Evolutionary conservation across 768 basidiomycete species (phyloP).

Genomic region (Hirschioporus abietinus): DNA sequence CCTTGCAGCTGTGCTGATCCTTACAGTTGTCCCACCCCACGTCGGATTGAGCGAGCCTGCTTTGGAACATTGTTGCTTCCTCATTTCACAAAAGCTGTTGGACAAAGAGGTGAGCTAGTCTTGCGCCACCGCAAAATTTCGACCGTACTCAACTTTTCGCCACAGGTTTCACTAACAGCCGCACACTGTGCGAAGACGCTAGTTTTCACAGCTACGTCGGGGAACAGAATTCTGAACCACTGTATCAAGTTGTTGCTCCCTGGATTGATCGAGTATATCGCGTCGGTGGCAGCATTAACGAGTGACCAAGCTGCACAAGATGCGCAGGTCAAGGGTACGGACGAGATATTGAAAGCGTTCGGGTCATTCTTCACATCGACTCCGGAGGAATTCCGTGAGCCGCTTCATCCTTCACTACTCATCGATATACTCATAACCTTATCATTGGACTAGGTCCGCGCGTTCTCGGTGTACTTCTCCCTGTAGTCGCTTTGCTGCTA

Average conservation of each 20-base stretch:
- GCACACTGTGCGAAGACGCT: conserved; percentile 88
- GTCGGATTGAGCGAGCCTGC: conserved; percentile 66
- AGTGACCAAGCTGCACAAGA: conserved; percentile 54
- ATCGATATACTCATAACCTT: conserved; percentile 8
- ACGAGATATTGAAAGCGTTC: conserved; percentile 82
- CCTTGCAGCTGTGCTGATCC: conserved; percentile 74
- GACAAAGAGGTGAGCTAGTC: conserved; percentile 57
- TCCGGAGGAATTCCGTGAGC: conserved; percentile 59
- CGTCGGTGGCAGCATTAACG: conserved; percentile 57
- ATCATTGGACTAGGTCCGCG: conserved; percentile 46
- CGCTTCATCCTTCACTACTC: neutral
- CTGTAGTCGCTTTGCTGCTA: conserved; percentile 68
- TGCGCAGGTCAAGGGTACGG: conserved; percentile 53
- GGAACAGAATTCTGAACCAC: conserved; percentile 61
- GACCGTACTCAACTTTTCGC: neutral
- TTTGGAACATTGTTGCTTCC: conserved; percentile 79
- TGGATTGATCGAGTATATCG: conserved; percentile 74
- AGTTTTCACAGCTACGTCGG: conserved; percentile 62
- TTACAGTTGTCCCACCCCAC: conserved; percentile 70
- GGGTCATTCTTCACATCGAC: conserved; percentile 54
- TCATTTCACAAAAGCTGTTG: conserved; percentile 75
- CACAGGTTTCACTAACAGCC: conserved; percentile 74
- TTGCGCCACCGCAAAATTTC: neutral
- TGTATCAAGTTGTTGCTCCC: conserved; percentile 72
- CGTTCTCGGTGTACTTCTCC: conserved; percentile 66